Conservation (phyloP, 2,329 filamentous ascomycete genomes). For the Penicillium hesseltinei region DNA sequence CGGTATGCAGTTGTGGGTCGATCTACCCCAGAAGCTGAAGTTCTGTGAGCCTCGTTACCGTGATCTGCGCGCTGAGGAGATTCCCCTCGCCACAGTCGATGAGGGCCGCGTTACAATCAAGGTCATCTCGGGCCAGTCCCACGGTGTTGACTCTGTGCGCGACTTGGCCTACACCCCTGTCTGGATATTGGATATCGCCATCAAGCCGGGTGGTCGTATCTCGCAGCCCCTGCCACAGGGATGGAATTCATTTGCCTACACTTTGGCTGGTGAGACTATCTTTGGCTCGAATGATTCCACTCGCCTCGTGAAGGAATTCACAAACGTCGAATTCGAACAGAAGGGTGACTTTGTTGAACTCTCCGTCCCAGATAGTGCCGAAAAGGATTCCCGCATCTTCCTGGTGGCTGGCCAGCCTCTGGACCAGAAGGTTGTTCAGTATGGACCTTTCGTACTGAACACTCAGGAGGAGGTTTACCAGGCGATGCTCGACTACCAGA, state of each 20-base stretch:
- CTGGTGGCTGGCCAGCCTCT: slow-evolving; percentile 76
- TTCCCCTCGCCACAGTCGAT: slow-evolving; percentile 71
- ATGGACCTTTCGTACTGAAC: slow-evolving; percentile 79
- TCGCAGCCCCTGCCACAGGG: slow-evolving; percentile 71
- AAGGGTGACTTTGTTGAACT: slow-evolving; percentile 73
- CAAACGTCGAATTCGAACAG: slow-evolving; percentile 86
- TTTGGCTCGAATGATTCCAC: slow-evolving; percentile 53
- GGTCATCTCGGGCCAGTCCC: slow-evolving; percentile 82
- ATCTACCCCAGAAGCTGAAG: slow-evolving; percentile 79
- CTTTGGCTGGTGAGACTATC: slow-evolving; percentile 68
- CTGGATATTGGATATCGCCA: slow-evolving; percentile 85
- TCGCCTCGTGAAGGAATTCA: slow-evolving; percentile 55
- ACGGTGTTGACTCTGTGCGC: slow-evolving; percentile 80
- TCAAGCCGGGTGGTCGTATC: slow-evolving; percentile 75
- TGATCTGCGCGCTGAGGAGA: slow-evolving; percentile 75
- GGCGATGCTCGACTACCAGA: slow-evolving; percentile 73
- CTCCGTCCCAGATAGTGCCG: slow-evolving; percentile 64
- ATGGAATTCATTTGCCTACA: slow-evolving; percentile 91
- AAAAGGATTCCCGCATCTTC: slow-evolving; percentile 54
- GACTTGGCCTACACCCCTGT: slow-evolving; percentile 95
- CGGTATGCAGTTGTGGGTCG: slow-evolving; percentile 94
- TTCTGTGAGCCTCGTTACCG: slow-evolving; percentile 88
- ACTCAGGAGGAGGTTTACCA: slow-evolving; percentile 71
- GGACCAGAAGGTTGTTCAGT: slow-evolving; percentile 78
- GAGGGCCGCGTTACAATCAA: slow-evolving; percentile 75